Base-by-base conservation (phyloP, 2,329 filamentous ascomycete species). In the Fusarium penzigii region DNA sequence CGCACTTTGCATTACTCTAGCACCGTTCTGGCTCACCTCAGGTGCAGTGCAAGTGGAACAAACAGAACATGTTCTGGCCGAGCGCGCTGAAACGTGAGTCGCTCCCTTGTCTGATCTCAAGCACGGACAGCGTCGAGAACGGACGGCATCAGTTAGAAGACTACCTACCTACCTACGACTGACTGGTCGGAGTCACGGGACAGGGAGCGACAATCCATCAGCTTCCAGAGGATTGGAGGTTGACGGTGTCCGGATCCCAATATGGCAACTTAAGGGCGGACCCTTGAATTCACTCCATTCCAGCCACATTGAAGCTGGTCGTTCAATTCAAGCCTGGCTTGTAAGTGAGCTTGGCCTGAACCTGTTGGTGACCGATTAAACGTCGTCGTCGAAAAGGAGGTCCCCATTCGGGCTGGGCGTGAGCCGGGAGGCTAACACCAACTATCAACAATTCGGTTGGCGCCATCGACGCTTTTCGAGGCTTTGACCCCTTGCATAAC, bases 11-110 rank as follows among this genome's bases (percentile, higher is more conserved):
- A 25, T 25, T 25, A 25, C 20, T 25, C 7, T 7, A 25, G 20
- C 20, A 25, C 20, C 20, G 4, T 25, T 25, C 20, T 25, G 4
- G 20, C 20, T 25, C 5, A 4, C 20, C 20, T 25, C 7, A 4
- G 20, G 20, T 25, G 20, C 20, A 25, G 20, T 25, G 20, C 20
- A 7, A 25, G 20, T 25, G 32, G 44, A 39, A 53, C 50, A 49
- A 46, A 49, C 46, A 42, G 45, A 54, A 52, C 53, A 59, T 51
- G 51, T 58, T 60, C 57, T 56, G 46, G 42, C 57, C 52, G 54
- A 53, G 52, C 61, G 63, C 61, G 61, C 63, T 65, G 63, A 65
- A 65, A 65, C 63, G 61, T 64, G 63, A 65, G 63, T 65, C 59
- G 58, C 59, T 62, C 56, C 61, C 63, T 53, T 65, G 63, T 56